These are phyloP conservation scores for Torulaspora maleeae DNA, from an alignment of 805 yeast species.

Conservation along the genomic window DNA sequence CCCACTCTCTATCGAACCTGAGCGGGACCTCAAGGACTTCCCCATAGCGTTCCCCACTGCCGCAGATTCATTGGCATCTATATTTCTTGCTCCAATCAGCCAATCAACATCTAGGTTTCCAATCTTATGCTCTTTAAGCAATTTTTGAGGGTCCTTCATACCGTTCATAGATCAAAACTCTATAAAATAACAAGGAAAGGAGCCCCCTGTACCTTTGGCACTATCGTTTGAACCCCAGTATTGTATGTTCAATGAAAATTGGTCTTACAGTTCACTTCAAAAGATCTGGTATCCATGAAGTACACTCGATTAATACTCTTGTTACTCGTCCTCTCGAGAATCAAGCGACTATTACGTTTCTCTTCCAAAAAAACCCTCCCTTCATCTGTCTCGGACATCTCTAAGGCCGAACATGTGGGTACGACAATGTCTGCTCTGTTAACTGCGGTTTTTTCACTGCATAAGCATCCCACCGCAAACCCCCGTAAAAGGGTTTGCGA, in stretches of 20 bases:
- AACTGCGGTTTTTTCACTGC: constrained; percentile 5
- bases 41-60: constrained; percentile 1
- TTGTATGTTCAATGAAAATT: neutral
- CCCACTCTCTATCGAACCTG: constrained; percentile 12
- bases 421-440: neutral
- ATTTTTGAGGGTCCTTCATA: constrained; percentile 17
- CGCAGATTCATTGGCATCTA: constrained; percentile 7
- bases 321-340: neutral
- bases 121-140: constrained; percentile 23
- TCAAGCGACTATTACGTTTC: neutral
- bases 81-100: constrained; percentile 24
- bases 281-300: neutral
- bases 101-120: constrained; percentile 31
- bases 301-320: neutral
- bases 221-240: neutral
- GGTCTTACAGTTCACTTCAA: neutral
- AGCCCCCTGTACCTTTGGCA: neutral
- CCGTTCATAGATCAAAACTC: neutral
- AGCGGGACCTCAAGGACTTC: neutral
- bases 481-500: neutral
- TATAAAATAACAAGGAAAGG: neutral
- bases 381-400: constrained; percentile 1
- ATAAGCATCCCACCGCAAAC: neutral
- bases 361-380: neutral
- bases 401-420: neutral